Percentiles rank a stretch among this genome's conserved stretches.
Evolutionary conservation across 2,329 filamentous ascomycete species (phyloP).

Genomic region (Fusarium sambucinum): DNA sequence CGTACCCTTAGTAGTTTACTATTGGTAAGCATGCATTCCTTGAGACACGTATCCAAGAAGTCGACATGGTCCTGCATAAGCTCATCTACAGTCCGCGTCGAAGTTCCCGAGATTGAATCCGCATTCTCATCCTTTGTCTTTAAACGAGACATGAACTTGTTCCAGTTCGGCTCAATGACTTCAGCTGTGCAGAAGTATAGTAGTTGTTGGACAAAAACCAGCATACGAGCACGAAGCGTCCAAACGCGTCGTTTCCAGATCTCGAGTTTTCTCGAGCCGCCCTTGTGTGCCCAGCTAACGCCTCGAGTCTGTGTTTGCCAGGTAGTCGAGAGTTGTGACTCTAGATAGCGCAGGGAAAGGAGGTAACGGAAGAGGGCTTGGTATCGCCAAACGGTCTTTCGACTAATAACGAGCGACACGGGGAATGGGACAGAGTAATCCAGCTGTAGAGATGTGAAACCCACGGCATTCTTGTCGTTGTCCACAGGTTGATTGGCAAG

Average conservation of each 20-base stretch:
- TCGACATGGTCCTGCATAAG: slow-evolving; percentile 99
- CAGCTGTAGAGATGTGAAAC: slow-evolving; percentile 92
- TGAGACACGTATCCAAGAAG: slow-evolving; percentile 96
- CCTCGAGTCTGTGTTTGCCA: slow-evolving; percentile 92
- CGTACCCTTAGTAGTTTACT: slow-evolving; percentile 89
- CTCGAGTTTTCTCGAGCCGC: slow-evolving; percentile 79
- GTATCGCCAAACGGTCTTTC: slow-evolving; percentile 96
- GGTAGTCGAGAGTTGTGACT: slow-evolving; percentile 84
- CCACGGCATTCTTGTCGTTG: slow-evolving; percentile 86
- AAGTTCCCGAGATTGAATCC: slow-evolving; percentile 48
- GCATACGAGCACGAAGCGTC: slow-evolving; percentile 92
- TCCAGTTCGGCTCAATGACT: slow-evolving; percentile 98
- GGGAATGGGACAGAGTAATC: slow-evolving; percentile 97
- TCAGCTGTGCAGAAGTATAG: slow-evolving; percentile 97
- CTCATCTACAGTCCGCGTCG: slow-evolving; percentile 86
- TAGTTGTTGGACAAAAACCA: slow-evolving; percentile 96
- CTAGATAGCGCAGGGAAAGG: slow-evolving; percentile 87
- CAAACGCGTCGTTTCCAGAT: slow-evolving; percentile 94
- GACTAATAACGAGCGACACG: slow-evolving; percentile 92
- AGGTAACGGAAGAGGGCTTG: slow-evolving; percentile 96
- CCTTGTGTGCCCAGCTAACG: slow-evolving; percentile 84
- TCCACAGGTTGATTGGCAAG: slow-evolving; percentile 76
- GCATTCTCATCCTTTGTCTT: slow-evolving; percentile 67
- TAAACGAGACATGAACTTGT: slow-evolving; percentile 88
- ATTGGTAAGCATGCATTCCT: slow-evolving; percentile 99